phyloP scores from a whole-genome alignment of 768 basidiomycete genomes.

The Naganishia antarctica region DNA sequence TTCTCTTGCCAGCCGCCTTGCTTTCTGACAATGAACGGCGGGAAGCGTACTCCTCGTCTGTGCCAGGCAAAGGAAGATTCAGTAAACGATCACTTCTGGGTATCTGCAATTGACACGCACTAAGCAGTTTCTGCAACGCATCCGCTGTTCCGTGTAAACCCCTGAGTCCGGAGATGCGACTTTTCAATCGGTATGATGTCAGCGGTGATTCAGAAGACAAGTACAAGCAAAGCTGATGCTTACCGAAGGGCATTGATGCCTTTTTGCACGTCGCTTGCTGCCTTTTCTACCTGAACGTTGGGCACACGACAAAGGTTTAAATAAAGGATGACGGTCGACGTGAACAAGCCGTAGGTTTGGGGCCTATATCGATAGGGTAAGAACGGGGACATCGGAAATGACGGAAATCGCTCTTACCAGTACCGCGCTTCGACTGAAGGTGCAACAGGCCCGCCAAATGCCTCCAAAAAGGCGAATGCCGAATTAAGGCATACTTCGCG shows the following conservation, averaged over 20 bases:
- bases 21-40: constrained; percentile 10
- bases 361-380: background rate
- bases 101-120: background rate
- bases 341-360: constrained; percentile 22
- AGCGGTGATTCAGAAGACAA: background rate
- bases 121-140: constrained; percentile 21
- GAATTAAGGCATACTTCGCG: constrained; percentile 20
- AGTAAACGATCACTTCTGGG: background rate
- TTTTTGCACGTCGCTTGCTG: constrained; percentile 13
- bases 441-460: constrained; percentile 13
- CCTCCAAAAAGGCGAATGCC: constrained; percentile 14
- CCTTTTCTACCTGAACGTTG: background rate
- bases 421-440: constrained; percentile 14
- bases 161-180: constrained; percentile 9
- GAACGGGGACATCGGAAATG: background rate
- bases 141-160: constrained; percentile 10
- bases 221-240: background rate
- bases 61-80: background rate
- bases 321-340: constrained; percentile 17
- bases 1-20: background rate
- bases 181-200: background rate
- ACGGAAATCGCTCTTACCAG: background rate
- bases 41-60: constrained; percentile 10
- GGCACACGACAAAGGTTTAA: constrained; percentile 16
- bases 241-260: constrained; percentile 24